Conservation (phyloP, 768 basidiomycete species). For the Lepiota subincarnata region DNA sequence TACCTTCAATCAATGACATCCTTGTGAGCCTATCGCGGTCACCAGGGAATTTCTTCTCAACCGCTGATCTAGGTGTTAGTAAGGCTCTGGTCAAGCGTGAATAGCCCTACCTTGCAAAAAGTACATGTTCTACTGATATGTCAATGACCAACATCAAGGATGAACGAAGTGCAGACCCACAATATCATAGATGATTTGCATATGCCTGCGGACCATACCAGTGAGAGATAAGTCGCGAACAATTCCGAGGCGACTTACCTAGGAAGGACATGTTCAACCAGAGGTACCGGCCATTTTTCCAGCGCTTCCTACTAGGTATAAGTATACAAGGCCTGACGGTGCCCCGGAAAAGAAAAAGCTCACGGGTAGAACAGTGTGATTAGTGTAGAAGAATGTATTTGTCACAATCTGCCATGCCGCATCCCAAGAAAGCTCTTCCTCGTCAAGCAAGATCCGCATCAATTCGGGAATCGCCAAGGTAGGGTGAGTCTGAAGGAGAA, state of each 20-base stretch:
- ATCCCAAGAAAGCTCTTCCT: slow-evolving; percentile 84
- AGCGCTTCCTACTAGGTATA: slow-evolving; percentile 57
- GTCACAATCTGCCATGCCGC: slow-evolving; percentile 85
- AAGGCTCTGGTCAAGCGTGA: neutral
- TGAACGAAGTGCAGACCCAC: slow-evolving; percentile 37
- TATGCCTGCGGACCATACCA: slow-evolving; percentile 42
- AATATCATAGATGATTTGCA: slow-evolving; percentile 92
- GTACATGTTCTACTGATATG: slow-evolving; percentile 44
- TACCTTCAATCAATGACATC: slow-evolving; percentile 92
- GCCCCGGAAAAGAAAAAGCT: slow-evolving; percentile 18
- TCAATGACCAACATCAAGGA: neutral
- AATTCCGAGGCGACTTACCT: slow-evolving; percentile 35
- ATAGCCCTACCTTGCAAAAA: slow-evolving; percentile 63
- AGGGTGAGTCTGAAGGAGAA: slow-evolving; percentile 75
- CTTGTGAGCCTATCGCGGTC: slow-evolving; percentile 75
- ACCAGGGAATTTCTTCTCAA: slow-evolving; percentile 86
- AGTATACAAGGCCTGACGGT: neutral
- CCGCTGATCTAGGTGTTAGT: slow-evolving; percentile 38
- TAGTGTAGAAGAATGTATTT: slow-evolving; percentile 93
- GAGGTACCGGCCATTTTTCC: slow-evolving; percentile 89
- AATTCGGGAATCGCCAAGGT: slow-evolving; percentile 93
- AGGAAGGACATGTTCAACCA: slow-evolving; percentile 83
- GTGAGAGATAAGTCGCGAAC: neutral
- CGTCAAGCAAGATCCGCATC: slow-evolving; percentile 88
- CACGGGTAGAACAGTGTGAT: slow-evolving; percentile 89